Base-by-base conservation (phyloP, 768 basidiomycete genomes). In the Leccinum arenicola region DNA sequence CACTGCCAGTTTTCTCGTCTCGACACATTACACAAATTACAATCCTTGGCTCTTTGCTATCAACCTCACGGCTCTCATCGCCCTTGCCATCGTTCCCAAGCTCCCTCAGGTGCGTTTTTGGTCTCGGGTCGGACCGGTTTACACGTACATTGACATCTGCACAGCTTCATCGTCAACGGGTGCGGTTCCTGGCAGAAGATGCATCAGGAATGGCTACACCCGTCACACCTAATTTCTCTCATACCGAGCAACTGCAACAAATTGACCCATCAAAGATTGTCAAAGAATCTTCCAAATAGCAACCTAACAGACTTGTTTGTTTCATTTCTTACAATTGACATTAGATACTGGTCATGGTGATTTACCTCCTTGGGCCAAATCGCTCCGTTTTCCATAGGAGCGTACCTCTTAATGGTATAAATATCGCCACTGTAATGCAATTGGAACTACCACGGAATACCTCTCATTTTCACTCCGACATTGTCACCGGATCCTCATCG, bases 11-110 rank as follows among this genome's bases (percentile, higher is more conserved):
- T 99, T 99, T 78, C 82, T 99, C 27, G 87, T 91, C 43, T 98
- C 97, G 17, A 99, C 97, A 1, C 97, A 99, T 72, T 99, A 98
- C 80, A 98, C 95, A 17, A 87, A 93, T 67, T 99, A 98, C 75
- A 87, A 99, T 65, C 94, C 92, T 9, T 94, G 91, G 83, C 67
- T 96, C 54, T 99, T 99, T 71, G 86, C 90, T 35, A 77, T 99
- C 69, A 98, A 98, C 69, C 80, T 98, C 61, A 78, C 89, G 3
- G 89, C 93, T 3, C 79, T 89, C 23, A 80, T 91, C 14, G 72
- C 82, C 36, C 78, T 95, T 61, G 90, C 91, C 25, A 84, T 98
- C 60, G 87, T 97, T 63, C 95, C 97, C 29, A 98, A 98, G 75
- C 82, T 98, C n/a, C 97, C 97, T 45, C 86, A 90, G 76, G 95